Conservation (phyloP, 306 rosid genomes). For the Benincasa hispida region DNA sequence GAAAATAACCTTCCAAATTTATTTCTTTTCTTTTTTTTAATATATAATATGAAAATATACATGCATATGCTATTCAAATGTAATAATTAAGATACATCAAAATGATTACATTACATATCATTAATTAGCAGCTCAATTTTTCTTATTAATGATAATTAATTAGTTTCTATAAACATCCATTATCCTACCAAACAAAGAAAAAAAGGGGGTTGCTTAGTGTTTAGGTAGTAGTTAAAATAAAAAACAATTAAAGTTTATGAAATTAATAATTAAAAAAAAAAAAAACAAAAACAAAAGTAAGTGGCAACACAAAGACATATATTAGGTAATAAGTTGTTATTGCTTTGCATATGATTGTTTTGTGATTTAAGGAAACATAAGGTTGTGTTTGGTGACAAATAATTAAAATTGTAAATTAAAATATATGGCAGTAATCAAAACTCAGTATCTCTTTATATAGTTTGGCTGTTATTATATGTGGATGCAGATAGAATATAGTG, state of each 20-base stretch:
- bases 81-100: no score
- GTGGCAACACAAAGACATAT: constrained; percentile 4
- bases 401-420: background rate
- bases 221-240: background rate
- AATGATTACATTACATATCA: background rate
- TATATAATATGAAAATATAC: background rate
- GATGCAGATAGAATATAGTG: background rate
- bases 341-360: constrained; percentile 44
- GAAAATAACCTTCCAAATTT: no score
- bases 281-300: constrained; percentile 27
- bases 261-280: background rate
- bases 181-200: background rate
- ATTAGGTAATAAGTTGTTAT: constrained; percentile 54
- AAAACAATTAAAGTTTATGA: background rate
- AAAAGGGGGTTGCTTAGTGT: background rate
- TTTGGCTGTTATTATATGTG: background rate
- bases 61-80: no score
- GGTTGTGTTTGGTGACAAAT: constrained; percentile 16
- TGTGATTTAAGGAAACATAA: constrained; percentile 27
- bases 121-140: background rate
- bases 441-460: background rate
- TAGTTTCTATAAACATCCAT: background rate
- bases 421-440: background rate
- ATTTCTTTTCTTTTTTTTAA: no score
- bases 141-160: background rate